Evolutionary conservation across 148 eudicot genomes (phyloP).

Genomic region (Vaccinium darrowii): DNA sequence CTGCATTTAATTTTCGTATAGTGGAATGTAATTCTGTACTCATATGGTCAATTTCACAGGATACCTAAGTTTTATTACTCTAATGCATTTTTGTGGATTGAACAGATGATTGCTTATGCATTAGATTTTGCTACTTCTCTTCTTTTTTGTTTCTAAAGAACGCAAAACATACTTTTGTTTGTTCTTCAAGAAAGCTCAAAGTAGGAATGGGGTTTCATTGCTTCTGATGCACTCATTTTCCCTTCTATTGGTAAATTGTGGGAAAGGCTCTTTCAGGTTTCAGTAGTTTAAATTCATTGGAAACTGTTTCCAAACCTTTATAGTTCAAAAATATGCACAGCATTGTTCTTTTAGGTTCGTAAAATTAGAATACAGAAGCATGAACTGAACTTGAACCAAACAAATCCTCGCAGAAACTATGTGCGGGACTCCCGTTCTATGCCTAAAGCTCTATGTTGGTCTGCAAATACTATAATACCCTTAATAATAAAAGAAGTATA

Average conservation of each 20-base stretch:
- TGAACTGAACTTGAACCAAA: not conserved
- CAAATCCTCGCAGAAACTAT: not conserved
- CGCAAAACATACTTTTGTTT: not conserved
- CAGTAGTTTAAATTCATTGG: not conserved
- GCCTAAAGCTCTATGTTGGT: not conserved
- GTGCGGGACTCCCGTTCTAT: not conserved
- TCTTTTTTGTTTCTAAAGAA: not conserved
- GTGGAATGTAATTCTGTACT: conserved; percentile 1
- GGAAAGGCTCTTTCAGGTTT: not conserved
- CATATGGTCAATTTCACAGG: not conserved
- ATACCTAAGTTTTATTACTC: not conserved
- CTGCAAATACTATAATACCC: not conserved
- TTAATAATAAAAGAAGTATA: not conserved
- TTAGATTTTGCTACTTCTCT: not conserved
- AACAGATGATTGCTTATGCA: not conserved
- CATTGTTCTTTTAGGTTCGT: not conserved
- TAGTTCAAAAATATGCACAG: not conserved
- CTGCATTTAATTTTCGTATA: conserved; percentile 1
- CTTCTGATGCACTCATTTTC: not conserved
- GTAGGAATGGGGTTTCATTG: not conserved
- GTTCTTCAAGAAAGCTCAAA: not conserved
- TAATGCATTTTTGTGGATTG: not conserved
- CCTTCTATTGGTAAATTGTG: not conserved
- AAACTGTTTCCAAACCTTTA: not conserved
- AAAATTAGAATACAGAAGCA: not conserved